These are phyloP conservation scores for Arctium lappa DNA, from an alignment of 129 eudicot species.

Conservation along the genomic window DNA sequence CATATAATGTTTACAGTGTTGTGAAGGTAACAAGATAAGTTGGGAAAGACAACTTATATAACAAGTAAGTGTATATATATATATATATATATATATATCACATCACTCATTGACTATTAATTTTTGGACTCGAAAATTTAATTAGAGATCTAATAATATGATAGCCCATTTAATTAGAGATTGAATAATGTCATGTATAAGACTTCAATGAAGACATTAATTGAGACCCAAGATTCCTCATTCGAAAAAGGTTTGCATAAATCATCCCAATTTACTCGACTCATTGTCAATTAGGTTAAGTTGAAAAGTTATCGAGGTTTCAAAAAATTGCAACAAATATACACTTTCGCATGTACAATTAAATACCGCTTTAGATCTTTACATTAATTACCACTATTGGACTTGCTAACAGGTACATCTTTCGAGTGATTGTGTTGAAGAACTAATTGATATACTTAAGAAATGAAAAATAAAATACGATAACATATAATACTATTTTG, in stretches of 20 bases:
- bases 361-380: background rate
- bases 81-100: background rate
- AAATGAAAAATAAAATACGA: background rate
- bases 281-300: no score
- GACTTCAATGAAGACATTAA: background rate
- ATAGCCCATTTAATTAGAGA: background rate
- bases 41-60: background rate
- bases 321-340: no score
- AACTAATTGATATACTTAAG: background rate
- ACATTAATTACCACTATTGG: background rate
- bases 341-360: background rate
- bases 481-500: background rate
- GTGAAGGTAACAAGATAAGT: background rate
- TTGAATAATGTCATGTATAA: background rate
- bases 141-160: background rate
- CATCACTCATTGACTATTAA: constrained; percentile 5
- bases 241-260: background rate
- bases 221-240: background rate
- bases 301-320: no score
- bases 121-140: background rate
- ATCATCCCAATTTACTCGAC: background rate
- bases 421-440: background rate
- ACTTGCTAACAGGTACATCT: background rate
- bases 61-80: background rate
- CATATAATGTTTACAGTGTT: background rate